These are phyloP conservation scores for Chlorella vulgaris DNA, from an alignment of 139 green algal genomes.

Conservation along the genomic window DNA sequence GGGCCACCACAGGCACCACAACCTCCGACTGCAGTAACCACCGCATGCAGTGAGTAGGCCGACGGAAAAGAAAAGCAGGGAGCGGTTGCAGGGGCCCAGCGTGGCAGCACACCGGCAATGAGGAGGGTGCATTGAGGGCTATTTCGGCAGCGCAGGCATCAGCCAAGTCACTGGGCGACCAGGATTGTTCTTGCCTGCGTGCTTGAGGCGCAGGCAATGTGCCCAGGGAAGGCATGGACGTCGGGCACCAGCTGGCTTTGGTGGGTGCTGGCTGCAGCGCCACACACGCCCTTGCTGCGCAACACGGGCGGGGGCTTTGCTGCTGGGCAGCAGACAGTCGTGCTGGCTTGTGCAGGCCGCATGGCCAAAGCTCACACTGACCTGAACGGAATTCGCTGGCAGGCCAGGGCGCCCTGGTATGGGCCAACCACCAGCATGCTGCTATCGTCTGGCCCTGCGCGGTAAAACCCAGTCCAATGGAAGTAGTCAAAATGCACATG, in stretches of 20 bases:
- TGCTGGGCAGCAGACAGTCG: not conserved
- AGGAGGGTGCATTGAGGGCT: too few relatives aligned
- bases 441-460: not conserved
- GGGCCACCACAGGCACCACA: constrained; percentile 54
- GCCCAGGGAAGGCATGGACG: constrained; percentile 58
- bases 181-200: too few relatives aligned
- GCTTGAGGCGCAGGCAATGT: constrained; percentile 66
- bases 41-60: constrained; percentile 22
- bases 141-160: not conserved
- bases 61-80: not conserved
- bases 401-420: constrained; percentile 63
- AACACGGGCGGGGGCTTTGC: not conserved
- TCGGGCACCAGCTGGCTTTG: constrained; percentile 62
- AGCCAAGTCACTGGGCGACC: too few relatives aligned
- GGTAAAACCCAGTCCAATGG: constrained; percentile 59
- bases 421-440: constrained; percentile 56
- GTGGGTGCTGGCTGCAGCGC: constrained; percentile 44
- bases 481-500: constrained; percentile 61
- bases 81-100: too few relatives aligned
- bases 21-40: constrained; percentile 56
- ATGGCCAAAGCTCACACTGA: not conserved
- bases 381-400: constrained; percentile 55
- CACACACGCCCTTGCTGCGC: constrained; percentile 56
- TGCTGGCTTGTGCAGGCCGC: too few relatives aligned
- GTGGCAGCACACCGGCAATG: not conserved